phyloP scores from a whole-genome alignment of 2,329 filamentous ascomycete species.

The Chrysoporthe cubensis region DNA sequence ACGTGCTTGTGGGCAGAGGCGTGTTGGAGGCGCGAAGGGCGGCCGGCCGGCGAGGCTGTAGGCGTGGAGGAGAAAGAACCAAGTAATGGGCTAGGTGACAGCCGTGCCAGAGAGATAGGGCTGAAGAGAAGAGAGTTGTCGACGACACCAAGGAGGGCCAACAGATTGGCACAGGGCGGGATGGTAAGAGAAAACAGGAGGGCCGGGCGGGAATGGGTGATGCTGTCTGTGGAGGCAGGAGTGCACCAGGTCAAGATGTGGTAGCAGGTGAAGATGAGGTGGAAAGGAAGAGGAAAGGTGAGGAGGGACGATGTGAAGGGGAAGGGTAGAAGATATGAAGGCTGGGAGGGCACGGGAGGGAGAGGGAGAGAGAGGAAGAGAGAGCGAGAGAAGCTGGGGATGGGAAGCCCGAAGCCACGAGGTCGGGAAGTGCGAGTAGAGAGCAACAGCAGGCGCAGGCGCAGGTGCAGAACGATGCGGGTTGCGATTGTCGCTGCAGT shows the following conservation, averaged over 20 bases:
- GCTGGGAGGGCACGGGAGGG: slow-evolving; percentile 29
- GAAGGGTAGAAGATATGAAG: slow-evolving; percentile 32
- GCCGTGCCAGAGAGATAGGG: slow-evolving; percentile 31
- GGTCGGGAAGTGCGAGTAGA: slow-evolving; percentile 17
- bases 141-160: slow-evolving; percentile 17
- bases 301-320: slow-evolving; percentile 31
- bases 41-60: slow-evolving; percentile 16
- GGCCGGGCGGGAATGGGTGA: slow-evolving; percentile 26
- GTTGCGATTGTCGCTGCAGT: slow-evolving; percentile 29
- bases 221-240: slow-evolving; percentile 23
- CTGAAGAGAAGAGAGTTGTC: slow-evolving; percentile 9
- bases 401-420: slow-evolving; percentile 15
- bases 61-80: slow-evolving; percentile 1
- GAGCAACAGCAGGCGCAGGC: background rate
- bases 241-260: slow-evolving; percentile 20
- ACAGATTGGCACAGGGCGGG: slow-evolving; percentile 10
- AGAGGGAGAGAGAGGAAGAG: slow-evolving; percentile 28
- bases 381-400: slow-evolving; percentile 10
- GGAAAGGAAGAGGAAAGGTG: slow-evolving; percentile 34
- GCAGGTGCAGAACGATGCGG: slow-evolving; percentile 18
- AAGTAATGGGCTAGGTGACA: slow-evolving; percentile 10
- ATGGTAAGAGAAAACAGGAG: slow-evolving; percentile 25
- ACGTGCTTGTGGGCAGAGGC: slow-evolving; percentile 29
- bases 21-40: slow-evolving; percentile 11
- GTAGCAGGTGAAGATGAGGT: slow-evolving; percentile 32